Conservation (phyloP, 352 stramenopile genomes). For the Globisporangium camurandrum region DNA sequence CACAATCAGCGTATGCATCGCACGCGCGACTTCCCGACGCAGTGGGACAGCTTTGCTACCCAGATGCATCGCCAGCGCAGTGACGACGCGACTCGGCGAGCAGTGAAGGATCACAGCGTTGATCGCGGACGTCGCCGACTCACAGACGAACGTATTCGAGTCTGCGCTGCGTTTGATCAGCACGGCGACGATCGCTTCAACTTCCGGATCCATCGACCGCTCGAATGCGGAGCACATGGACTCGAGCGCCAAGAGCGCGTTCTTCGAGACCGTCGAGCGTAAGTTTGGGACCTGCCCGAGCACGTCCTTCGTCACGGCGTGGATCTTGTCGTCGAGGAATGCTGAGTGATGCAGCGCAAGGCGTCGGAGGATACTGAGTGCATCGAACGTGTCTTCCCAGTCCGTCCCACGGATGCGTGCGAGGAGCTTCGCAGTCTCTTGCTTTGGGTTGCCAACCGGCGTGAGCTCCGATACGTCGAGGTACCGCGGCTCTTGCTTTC, state of each 20-base stretch:
- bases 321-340: slow-evolving; percentile 39
- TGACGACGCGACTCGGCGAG: slow-evolving; percentile 36
- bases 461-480: slow-evolving; percentile 52
- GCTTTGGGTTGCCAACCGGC: slow-evolving; percentile 46
- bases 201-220: slow-evolving; percentile 43
- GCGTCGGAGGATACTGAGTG: slow-evolving; percentile 45
- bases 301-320: slow-evolving; percentile 35
- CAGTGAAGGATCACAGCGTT: slow-evolving; percentile 47
- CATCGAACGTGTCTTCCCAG: slow-evolving; percentile 64
- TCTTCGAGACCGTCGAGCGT: slow-evolving; percentile 67
- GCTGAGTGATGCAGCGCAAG: slow-evolving; percentile 41
- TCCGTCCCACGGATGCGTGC: slow-evolving; percentile 28
- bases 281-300: slow-evolving; percentile 61
- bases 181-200: slow-evolving; percentile 49
- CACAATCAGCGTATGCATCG: slow-evolving; percentile 42
- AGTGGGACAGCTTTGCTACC: slow-evolving; percentile 42
- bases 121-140: slow-evolving; percentile 40
- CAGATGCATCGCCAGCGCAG: slow-evolving; percentile 29
- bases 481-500: slow-evolving; percentile 61
- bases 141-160: slow-evolving; percentile 71
- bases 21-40: slow-evolving; percentile 50
- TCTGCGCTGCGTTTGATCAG: slow-evolving; percentile 61
- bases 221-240: slow-evolving; percentile 39
- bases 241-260: slow-evolving; percentile 63
- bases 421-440: slow-evolving; percentile 34